phyloP scores from a whole-genome alignment of 2,329 filamentous ascomycete species.

The Fusarium lyarnte region DNA sequence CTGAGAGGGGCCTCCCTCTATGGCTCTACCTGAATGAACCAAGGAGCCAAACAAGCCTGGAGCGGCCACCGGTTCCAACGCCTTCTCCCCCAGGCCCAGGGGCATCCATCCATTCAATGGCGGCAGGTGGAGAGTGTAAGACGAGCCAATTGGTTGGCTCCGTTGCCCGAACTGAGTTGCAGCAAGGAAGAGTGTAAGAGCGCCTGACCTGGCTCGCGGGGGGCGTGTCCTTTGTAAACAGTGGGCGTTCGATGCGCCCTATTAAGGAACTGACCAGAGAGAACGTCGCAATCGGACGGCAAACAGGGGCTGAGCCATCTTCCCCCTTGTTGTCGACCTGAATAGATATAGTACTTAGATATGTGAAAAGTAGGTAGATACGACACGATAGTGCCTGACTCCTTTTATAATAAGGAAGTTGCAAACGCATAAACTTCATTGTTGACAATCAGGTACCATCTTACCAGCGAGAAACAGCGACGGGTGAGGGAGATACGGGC shows the following conservation, averaged over 20 bases:
- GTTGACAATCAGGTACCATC: not conserved
- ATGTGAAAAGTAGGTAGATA: not conserved
- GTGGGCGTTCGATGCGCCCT: slow-evolving; percentile 25
- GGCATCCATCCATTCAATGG: slow-evolving; percentile 38
- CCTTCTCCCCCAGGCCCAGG: slow-evolving; percentile 31
- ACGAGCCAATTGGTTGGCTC: slow-evolving; percentile 32
- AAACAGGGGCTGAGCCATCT: slow-evolving; percentile 37
- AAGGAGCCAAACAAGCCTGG: slow-evolving; percentile 26
- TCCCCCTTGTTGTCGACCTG: slow-evolving; percentile 14
- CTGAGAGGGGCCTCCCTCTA: slow-evolving; percentile 22
- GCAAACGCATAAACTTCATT: not conserved
- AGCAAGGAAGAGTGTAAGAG: slow-evolving; percentile 31
- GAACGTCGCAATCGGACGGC: slow-evolving; percentile 38
- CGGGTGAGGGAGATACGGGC: slow-evolving; percentile 9
- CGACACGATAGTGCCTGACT: slow-evolving; percentile 6
- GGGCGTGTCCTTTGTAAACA: slow-evolving; percentile 11
- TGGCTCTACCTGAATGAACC: slow-evolving; percentile 34
- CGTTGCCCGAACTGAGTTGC: slow-evolving; percentile 41
- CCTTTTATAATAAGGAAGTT: not conserved
- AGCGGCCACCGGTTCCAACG: slow-evolving; percentile 39
- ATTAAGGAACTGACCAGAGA: slow-evolving; percentile 35
- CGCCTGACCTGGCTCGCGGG: slow-evolving; percentile 10
- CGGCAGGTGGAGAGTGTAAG: slow-evolving; percentile 32
- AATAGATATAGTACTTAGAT: slow-evolving; percentile 1
- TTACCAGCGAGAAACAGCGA: not conserved